Conservation (phyloP, 2,329 filamentous ascomycete genomes). For the Claviceps maximensis region DNA sequence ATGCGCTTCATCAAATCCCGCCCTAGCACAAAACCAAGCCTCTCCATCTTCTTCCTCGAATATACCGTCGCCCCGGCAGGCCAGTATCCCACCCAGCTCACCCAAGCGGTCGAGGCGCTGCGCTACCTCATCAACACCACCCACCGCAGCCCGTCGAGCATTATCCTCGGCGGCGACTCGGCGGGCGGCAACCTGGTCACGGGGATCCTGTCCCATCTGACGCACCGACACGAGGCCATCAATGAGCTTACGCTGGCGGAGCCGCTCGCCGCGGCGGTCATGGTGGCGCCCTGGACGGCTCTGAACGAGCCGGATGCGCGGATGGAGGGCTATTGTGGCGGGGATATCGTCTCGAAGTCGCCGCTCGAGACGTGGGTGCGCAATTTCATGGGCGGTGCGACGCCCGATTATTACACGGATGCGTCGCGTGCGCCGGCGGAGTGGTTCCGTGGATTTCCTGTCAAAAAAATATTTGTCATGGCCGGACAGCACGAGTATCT, state of each 20-base stretch:
- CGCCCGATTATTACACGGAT: constrained; percentile 10
- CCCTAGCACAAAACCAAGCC: constrained; percentile 2
- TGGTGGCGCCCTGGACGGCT: constrained; percentile 10
- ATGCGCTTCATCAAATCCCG: constrained; percentile 7
- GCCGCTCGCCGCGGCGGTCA: constrained; percentile 6
- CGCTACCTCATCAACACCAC: constrained; percentile 7
- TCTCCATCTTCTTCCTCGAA: constrained; percentile 10
- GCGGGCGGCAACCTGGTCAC: constrained; percentile 10
- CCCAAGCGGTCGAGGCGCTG: constrained; percentile 10
- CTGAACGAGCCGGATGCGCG: constrained; percentile 1
- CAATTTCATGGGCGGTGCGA: constrained; percentile 6
- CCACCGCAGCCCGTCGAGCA: constrained; percentile 3
- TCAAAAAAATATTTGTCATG: constrained; percentile 7
- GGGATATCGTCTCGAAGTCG: constrained; percentile 6
- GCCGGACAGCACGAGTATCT: constrained; percentile 10
- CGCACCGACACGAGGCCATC: constrained; percentile 9
- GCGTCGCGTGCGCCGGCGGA: constrained; percentile 7
- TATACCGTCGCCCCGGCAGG: constrained; percentile 10
- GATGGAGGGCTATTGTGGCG: constrained; percentile 5
- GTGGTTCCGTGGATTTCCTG: constrained; percentile 10
- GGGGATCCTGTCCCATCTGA: constrained; percentile 10
- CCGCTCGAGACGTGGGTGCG: constrained; percentile 4
- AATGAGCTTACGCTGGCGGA: constrained; percentile 5
- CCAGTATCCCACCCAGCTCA: constrained; percentile 11
- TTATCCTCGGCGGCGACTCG: constrained; percentile 11